Evolutionary conservation across 495 filamentous ascomycete species (phyloP), one percentile per base, ranked within the genome.

Genomic region (Penicillium turbatum): DNA sequence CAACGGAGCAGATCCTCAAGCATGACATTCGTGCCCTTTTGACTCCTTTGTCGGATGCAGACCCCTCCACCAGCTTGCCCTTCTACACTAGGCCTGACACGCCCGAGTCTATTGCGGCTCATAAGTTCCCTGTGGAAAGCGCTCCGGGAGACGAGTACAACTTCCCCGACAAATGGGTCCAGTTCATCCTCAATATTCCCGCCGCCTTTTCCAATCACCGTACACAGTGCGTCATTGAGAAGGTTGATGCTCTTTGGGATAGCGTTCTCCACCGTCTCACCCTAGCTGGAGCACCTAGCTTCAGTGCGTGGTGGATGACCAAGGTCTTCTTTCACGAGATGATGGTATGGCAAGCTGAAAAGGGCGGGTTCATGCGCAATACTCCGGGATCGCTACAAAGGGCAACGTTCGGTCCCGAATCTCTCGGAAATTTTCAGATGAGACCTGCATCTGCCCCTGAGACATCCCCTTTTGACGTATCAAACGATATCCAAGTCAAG

Each of bases 311-410:
- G 93, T 97, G 93, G 90, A 87, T 96, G 48, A 91, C 89, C n/a
- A 96, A 97, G 65, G 90, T 92, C 47, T 98, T 91, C 77, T 82
- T 98, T 48, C 92, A 97, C 65, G 93, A 97, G 71, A 95, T 95
- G 91, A 83, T 91, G 61, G 72, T 85, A 34, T 97, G 93, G 82
- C 78, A 95, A 59, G 92, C 90, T 0, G 90, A 96, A 61, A 86
- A 91, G 51, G 93, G 93, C 16, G 93, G 93, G 0, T 97, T 97
- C 65, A 82, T 97, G 77, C 81, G 82, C 41, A 80, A 84, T 56
- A 74, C 63, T 10, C 73, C 78, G 3, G 68, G 67, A 40, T 70
- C 68, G n/a, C 49, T 74, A 34, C 73, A 79, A 53, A 75, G 56
- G 51, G 67, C 73, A 39, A 68, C 63, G 41, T 66, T 70, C 37